These are phyloP conservation scores for Delonix regia DNA, from an alignment of 306 rosid species.

Conservation along the genomic window DNA sequence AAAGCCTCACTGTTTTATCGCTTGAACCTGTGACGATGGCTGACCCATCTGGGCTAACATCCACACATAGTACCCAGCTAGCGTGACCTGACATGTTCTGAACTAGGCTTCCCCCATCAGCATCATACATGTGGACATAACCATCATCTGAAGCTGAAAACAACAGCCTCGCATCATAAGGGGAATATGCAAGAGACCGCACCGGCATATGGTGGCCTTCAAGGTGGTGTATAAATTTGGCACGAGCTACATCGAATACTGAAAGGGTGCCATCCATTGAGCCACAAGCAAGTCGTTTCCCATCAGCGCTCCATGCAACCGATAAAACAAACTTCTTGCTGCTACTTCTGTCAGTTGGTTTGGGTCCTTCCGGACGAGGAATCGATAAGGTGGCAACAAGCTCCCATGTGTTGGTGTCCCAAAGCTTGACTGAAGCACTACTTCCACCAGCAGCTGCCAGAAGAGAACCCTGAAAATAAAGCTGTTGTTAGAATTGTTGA, in stretches of 20 bases:
- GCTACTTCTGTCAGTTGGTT: conserved; percentile 83
- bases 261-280: conserved; percentile 97
- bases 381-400: conserved; percentile 70
- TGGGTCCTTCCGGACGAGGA: conserved; percentile 90
- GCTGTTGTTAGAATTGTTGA: conserved; percentile 4
- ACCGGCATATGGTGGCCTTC: conserved; percentile 98
- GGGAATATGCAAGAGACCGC: conserved; percentile 88
- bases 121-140: conserved; percentile 93
- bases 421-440: conserved; percentile 91
- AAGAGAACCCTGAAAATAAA: conserved; percentile 67
- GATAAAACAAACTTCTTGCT: conserved; percentile 95
- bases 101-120: conserved; percentile 78
- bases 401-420: conserved; percentile 93
- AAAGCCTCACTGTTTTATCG: conserved; percentile 88
- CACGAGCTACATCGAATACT: conserved; percentile 78
- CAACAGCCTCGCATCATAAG: conserved; percentile 77
- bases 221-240: conserved; percentile 86
- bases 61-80: conserved; percentile 90
- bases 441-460: conserved; percentile 99
- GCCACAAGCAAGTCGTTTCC: conserved; percentile 87
- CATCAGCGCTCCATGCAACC: conserved; percentile 93
- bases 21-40: conserved; percentile 96
- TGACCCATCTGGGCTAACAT: conserved; percentile 87
- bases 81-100: conserved; percentile 94
- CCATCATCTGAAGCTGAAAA: conserved; percentile 90